These are phyloP conservation scores for Lolium rigidum DNA, from an alignment of 176 grass and related monocot species.

Conservation along the genomic window DNA sequence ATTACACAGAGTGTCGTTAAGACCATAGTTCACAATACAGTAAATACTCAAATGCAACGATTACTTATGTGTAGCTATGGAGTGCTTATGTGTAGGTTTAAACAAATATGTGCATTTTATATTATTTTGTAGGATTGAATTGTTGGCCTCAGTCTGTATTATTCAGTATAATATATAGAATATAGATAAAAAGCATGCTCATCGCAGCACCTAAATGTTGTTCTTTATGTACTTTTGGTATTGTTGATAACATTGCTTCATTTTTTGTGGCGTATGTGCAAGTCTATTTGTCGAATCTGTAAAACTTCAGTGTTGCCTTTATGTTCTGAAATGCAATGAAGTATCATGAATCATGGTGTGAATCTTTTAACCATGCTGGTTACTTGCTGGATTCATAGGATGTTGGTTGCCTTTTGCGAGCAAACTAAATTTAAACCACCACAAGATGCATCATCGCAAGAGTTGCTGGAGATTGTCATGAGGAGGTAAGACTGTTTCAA, in stretches of 20 bases:
- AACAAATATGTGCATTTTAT: neutral
- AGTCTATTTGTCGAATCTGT: conserved; percentile 25
- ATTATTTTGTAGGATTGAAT: neutral
- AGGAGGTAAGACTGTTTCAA: conserved; percentile 54
- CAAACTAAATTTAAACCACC: conserved; percentile 65
- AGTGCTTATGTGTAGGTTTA: neutral
- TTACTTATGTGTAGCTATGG: neutral
- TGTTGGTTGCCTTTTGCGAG: conserved; percentile 85
- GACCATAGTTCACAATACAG: neutral
- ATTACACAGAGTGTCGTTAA: neutral
- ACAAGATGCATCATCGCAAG: conserved; percentile 57
- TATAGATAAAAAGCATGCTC: conserved; percentile 7
- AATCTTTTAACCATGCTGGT: conserved; percentile 23
- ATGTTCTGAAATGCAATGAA: neutral
- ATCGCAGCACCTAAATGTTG: neutral
- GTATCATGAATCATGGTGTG: conserved; percentile 25
- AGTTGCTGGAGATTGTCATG: conserved; percentile 75
- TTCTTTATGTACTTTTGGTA: conserved; percentile 10
- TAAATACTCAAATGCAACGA: too few species aligned
- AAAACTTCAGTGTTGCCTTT: neutral
- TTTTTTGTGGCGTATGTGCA: neutral
- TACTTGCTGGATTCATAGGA: conserved; percentile 55
- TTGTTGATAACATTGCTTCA: conserved; percentile 28
- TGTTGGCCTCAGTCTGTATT: neutral
- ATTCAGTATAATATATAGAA: neutral